Percentiles rank a stretch among this genome's conserved stretches.
These are phyloP conservation scores for Actinomortierella ambigua DNA, from an alignment of 371 early-diverging fungal species.

Conservation along the genomic window DNA sequence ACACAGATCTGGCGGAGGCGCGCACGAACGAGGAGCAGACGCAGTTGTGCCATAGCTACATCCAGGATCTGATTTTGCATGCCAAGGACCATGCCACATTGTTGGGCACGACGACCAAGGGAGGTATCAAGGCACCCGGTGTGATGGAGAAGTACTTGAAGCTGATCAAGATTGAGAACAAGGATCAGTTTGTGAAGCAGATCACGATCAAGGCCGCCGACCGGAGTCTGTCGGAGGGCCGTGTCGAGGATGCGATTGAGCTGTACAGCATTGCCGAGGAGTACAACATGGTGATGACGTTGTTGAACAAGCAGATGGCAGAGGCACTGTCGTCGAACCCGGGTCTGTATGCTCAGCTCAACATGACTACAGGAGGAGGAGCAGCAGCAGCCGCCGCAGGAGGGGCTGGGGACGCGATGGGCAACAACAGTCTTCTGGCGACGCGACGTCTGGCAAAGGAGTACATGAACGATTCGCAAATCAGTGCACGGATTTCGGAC, in stretches of 20 bases:
- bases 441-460: constrained; percentile 51
- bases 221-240: constrained; percentile 66
- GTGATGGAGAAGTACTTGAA: constrained; percentile 64
- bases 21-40: constrained; percentile 47
- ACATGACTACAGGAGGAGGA: no score
- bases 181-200: constrained; percentile 60
- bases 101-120: constrained; percentile 56
- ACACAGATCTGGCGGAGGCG: constrained; percentile 45
- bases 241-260: constrained; percentile 72
- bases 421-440: constrained; percentile 18
- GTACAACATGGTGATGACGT: constrained; percentile 74
- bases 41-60: constrained; percentile 47
- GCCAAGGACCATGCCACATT: constrained; percentile 60
- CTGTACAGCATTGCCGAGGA: constrained; percentile 79
- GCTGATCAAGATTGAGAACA: constrained; percentile 60
- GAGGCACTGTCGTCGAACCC: constrained; percentile 58
- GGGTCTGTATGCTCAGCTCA: constrained; percentile 10
- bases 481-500: constrained; percentile 27
- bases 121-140: constrained; percentile 58
- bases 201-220: constrained; percentile 75
- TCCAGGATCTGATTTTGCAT: constrained; percentile 52
- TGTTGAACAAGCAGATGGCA: constrained; percentile 79
- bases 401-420: constrained; percentile 8
- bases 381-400: constrained; percentile 15
- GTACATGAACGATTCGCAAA: constrained; percentile 50